Base-by-base conservation (phyloP, 2,329 filamentous ascomycete genomes). In the Penicillium sp. region DNA sequence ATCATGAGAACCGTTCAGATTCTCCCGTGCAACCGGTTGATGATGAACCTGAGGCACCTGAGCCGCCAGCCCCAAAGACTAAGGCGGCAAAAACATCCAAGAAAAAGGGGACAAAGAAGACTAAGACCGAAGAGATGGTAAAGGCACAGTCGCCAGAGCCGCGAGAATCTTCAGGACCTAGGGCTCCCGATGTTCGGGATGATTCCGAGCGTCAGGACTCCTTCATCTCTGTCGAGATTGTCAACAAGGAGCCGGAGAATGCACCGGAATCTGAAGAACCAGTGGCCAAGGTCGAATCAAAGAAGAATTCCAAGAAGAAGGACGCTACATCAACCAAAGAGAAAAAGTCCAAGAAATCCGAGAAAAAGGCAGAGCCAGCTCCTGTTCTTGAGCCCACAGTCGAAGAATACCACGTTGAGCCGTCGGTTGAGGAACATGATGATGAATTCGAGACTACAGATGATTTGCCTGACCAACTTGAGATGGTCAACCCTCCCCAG, bases 311-410 rank as follows among this genome's bases (percentile, higher is more conserved):
- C 2, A 72, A 66, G 52, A 70, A 72, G 54, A 70, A 68, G 33
- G 54, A 65, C 16, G 65, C 67, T 31, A 39, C 60, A 27, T 49
- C 53, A 63, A 16, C 43, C 6, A 57, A 57, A 23, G 49, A 57
- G 34, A 67, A 62, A 61, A 51, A 68, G 45, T 33, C 60, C 5
- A 76, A 67, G 68, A 78, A 68, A 70, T 57, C 63, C 4, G 65
- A 65, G 36, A 70, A 66, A 44, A 52, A 49, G n/a, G 64, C 59
- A 33, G 58, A 65, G n/a, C 50, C 62, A 11, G 43, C 60, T 38
- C 57, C 49, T 29, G 16, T 56, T 39, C 50, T 40, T 31, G 59
- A 63, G 47, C 47, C 56, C 10, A 51, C 55, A 48, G 55, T 47
- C 16, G 23, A 58, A 25, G 56, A 55, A 38, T 41, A 60, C 7